Conservation (phyloP, 345 rosid genomes). For the Corymbia maculata region DNA sequence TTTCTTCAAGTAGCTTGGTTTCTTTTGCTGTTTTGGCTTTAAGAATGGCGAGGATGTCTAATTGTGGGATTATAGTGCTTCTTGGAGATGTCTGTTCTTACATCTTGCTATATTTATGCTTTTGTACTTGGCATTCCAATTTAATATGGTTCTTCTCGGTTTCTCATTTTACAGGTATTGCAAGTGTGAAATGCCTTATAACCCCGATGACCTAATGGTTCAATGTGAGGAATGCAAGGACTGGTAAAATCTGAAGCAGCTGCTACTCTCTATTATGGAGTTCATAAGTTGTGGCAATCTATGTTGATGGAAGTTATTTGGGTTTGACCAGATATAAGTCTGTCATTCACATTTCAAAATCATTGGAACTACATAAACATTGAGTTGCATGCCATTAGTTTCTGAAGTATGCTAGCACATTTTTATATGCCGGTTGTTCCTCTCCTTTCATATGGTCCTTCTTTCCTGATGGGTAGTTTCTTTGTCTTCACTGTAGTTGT, state of each 20-base stretch:
- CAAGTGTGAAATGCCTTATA: conserved; percentile 91
- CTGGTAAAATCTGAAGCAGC: conserved; percentile 37
- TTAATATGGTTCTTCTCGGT: background rate
- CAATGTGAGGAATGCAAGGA: conserved; percentile 87
- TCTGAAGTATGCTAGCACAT: background rate
- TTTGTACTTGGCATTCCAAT: background rate
- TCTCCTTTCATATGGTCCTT: background rate
- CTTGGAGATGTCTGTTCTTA: background rate
- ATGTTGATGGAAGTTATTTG: background rate
- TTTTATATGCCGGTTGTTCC: background rate
- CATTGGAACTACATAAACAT: background rate
- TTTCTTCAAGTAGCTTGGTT: background rate
- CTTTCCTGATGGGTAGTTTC: background rate
- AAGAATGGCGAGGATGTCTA: background rate
- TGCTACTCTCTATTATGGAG: background rate
- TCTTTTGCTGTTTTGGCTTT: background rate
- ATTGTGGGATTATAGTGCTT: background rate
- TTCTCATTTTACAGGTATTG: conserved; percentile 36
- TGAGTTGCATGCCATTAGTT: background rate
- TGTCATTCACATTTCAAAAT: background rate
- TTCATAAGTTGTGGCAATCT: background rate
- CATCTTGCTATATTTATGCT: background rate
- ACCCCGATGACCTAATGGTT: conserved; percentile 90
- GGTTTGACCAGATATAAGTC: background rate
- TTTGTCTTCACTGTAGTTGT: background rate